Percentiles rank a stretch among this genome's conserved stretches.
These are phyloP conservation scores for Salvia miltiorrhiza DNA, from an alignment of 257 asterid genomes.

Conservation along the genomic window DNA sequence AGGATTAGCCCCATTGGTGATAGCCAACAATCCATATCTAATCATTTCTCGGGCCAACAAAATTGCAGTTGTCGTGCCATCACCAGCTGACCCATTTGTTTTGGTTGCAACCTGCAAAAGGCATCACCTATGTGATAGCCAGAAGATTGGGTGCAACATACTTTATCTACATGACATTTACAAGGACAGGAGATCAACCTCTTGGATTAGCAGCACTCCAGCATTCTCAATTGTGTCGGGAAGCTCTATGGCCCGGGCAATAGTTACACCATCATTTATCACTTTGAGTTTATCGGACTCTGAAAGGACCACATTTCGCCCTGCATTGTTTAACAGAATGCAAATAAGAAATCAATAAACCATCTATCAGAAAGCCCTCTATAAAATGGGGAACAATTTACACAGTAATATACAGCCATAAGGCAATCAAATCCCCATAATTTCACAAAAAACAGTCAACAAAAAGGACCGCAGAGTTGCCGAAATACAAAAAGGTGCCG, in stretches of 20 bases:
- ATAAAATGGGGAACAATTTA: neutral
- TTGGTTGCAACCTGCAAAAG: slow-evolving; percentile 69
- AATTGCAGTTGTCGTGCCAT: slow-evolving; percentile 94
- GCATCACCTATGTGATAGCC: slow-evolving; percentile 19
- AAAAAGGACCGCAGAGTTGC: neutral
- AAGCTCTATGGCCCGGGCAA: slow-evolving; percentile 90
- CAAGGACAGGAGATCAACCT: slow-evolving; percentile 40
- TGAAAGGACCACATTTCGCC: slow-evolving; percentile 76
- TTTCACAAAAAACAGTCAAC: neutral
- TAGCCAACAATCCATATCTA: slow-evolving; percentile 67
- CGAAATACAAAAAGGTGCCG: neutral
- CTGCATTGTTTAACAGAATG: slow-evolving; percentile 36
- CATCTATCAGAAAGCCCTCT: neutral
- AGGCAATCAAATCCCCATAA: neutral
- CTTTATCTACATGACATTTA: neutral
- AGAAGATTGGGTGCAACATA: slow-evolving; percentile 3
- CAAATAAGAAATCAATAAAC: neutral
- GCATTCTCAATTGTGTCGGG: slow-evolving; percentile 85
- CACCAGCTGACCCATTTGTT: slow-evolving; percentile 85
- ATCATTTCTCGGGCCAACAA: slow-evolving; percentile 91
- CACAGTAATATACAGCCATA: neutral
- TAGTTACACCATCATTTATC: slow-evolving; percentile 91
- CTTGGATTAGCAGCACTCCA: slow-evolving; percentile 77
- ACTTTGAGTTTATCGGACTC: slow-evolving; percentile 67
- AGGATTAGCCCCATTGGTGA: slow-evolving; percentile 89